Percentiles rank a stretch among this genome's conserved stretches.
Conservation (phyloP, 768 basidiomycete genomes). For the Lentinus brumalis region DNA sequence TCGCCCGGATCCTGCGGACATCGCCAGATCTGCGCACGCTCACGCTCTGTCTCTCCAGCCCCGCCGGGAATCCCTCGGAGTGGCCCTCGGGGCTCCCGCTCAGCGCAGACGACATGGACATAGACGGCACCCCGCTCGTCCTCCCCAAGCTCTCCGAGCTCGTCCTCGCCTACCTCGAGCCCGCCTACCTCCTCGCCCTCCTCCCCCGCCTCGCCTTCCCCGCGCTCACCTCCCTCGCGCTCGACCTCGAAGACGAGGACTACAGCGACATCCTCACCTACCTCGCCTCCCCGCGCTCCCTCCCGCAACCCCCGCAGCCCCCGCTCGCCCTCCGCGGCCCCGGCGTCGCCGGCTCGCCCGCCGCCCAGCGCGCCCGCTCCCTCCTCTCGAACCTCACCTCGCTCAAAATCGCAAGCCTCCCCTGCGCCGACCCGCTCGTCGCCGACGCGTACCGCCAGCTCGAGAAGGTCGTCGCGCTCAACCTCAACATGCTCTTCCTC, state of each 20-base stretch:
- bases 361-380: constrained; percentile 35
- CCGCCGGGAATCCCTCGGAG: constrained; percentile 41
- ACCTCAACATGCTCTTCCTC: constrained; percentile 40
- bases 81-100: constrained; percentile 33
- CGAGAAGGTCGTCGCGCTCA: constrained; percentile 45
- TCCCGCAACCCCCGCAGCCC: constrained; percentile 10
- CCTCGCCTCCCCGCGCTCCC: constrained; percentile 43
- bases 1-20: constrained; percentile 50
- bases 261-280: constrained; percentile 49
- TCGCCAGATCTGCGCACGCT: constrained; percentile 59
- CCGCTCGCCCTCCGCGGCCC: constrained; percentile 9
- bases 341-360: constrained; percentile 6
- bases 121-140: constrained; percentile 19
- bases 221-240: constrained; percentile 37
- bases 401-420: constrained; percentile 55
- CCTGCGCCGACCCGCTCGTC: constrained; percentile 38
- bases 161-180: constrained; percentile 34
- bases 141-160: constrained; percentile 32
- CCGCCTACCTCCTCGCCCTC: constrained; percentile 36
- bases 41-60: constrained; percentile 59
- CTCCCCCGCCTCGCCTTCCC: constrained; percentile 38
- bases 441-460: constrained; percentile 50
- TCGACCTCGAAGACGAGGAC: constrained; percentile 62
- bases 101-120: constrained; percentile 15
- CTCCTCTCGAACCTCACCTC: constrained; percentile 50